Percentiles rank a stretch among this genome's conserved stretches.
Evolutionary conservation across 1,284 basidiomycete species (phyloP).

Genomic region (Leccinum huronense): DNA sequence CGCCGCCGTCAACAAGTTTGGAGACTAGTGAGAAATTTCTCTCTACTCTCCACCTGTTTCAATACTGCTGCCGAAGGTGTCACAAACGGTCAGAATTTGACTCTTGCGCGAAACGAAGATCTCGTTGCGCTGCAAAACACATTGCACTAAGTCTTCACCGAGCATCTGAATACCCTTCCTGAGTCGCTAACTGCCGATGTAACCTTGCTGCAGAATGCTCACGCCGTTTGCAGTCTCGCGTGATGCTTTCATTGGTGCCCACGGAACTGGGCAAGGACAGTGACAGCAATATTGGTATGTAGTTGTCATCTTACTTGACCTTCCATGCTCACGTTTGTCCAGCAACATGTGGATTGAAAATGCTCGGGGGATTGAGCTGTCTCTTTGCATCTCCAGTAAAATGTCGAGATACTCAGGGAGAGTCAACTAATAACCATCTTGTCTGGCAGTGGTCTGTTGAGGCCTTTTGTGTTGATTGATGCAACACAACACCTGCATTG

Average conservation of each 20-base stretch:
- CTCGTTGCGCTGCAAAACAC: constrained; percentile 38
- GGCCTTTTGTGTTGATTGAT: too few species aligned
- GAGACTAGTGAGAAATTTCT: constrained; percentile 30
- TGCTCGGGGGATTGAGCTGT: too few species aligned
- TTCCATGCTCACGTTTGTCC: too few species aligned
- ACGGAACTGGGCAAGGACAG: too few species aligned
- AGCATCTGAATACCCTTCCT: constrained; percentile 57
- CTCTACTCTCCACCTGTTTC: constrained; percentile 41
- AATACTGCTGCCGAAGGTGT: constrained; percentile 44
- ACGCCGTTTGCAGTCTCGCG: constrained; percentile 55
- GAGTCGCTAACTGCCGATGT: constrained; percentile 55
- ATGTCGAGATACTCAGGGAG: too few species aligned
- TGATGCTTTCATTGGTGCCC: constrained; percentile 40
- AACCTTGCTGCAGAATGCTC: constrained; percentile 54
- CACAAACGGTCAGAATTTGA: constrained; percentile 42
- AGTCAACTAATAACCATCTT: too few species aligned
- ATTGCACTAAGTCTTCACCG: constrained; percentile 50
- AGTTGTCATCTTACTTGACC: too few species aligned
- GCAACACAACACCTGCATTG: too few species aligned
- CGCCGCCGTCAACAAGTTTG: constrained; percentile 26
- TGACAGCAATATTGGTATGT: too few species aligned
- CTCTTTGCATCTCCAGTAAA: too few species aligned
- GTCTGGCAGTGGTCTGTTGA: too few species aligned
- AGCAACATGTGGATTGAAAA: too few species aligned
- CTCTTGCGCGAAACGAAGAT: constrained; percentile 47